Base-by-base conservation (phyloP, 139 green algal species). In the Micromonas commoda region DNA sequence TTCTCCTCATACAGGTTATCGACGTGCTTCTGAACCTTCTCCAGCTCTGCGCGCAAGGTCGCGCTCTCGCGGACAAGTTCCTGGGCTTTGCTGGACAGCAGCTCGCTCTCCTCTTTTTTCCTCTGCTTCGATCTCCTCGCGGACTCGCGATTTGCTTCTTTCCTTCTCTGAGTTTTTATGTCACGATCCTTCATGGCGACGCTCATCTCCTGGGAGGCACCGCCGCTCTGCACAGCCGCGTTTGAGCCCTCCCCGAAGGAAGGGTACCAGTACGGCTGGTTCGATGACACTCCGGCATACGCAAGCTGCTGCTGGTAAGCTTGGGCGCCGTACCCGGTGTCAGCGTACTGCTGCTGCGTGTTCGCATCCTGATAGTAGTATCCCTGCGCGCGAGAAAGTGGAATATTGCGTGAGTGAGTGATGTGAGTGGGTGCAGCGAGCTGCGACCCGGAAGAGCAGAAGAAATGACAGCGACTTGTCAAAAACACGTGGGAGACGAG, bases 11-110 rank as follows among this genome's bases (percentile, higher is more conserved):
- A 90, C 1, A 89, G 79, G 73, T 97, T 89, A 76, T 92, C 89
- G 31, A 91, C 83, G 3, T 91, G 85, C 85, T 92, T 90, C 81
- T 94, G 91, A 57, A 97, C 91, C 82, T 96, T 94, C 68, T 95
- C 91, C 53, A 97, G 93, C 86, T 97, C 93, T 69, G 52, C 51
- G 9, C 45, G 9, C 9, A 57, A 16, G 9, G 45, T 23, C 45
- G 16, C 45, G 45, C 45, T 57, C 45, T 57, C 45, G 9, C 16
- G 9, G 9, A 57, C 45, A 57, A 57, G 45, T 16, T 57, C 45
- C 45, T 57, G 45, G 16, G 45, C 45, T 57, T 57, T 57, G 45
- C 45, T 57, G 9, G 45, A 57, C 9, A 57, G 45, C 9, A 57
- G 45, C 45, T 57, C 45, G 45, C 45, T 57, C 45, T 57, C 45